A percentile compares a stretch with the other conserved stretches of the same genome.
Evolutionary conservation across 805 yeast species (phyloP).

Genomic region (Lipomyces orientalis): DNA sequence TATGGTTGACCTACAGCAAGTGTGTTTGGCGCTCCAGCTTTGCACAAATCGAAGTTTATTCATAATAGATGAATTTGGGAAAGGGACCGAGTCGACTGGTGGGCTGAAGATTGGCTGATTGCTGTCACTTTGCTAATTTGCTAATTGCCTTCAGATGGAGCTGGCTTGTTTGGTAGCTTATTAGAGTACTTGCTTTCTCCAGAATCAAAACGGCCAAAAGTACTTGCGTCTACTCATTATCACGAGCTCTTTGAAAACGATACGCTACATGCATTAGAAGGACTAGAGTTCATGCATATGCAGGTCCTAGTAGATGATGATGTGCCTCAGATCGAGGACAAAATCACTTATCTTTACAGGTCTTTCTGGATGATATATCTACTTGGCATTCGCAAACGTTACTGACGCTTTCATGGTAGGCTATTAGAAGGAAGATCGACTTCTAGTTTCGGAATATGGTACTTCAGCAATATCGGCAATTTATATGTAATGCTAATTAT

Average conservation of each 20-base stretch:
- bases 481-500: not conserved
- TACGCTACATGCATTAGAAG: constrained; percentile 22
- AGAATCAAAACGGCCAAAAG: constrained; percentile 38
- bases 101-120: not conserved
- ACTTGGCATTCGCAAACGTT: not conserved
- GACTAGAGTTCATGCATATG: constrained; percentile 48
- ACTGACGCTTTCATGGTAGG: constrained; percentile 47
- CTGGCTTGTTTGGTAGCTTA: constrained; percentile 52
- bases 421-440: constrained; percentile 25
- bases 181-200: constrained; percentile 41
- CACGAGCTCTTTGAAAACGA: constrained; percentile 42
- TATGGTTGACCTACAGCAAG: constrained; percentile 55
- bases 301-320: constrained; percentile 42
- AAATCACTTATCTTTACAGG: constrained; percentile 24
- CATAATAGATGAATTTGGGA: constrained; percentile 61
- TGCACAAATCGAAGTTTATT: constrained; percentile 52
- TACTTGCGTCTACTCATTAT: constrained; percentile 53
- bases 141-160: constrained; percentile 44
- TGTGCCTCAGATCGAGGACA: constrained; percentile 22
- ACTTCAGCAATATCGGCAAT: not conserved
- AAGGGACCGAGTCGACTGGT: constrained; percentile 56
- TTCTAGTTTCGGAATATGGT: constrained; percentile 32
- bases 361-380: not conserved
- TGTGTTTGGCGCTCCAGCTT: constrained; percentile 51
- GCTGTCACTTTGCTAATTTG: not conserved